Evolutionary conservation across 257 asterid species (phyloP), one percentile per base, ranked within the genome.

Genomic region (Gynochthodes officinalis): DNA sequence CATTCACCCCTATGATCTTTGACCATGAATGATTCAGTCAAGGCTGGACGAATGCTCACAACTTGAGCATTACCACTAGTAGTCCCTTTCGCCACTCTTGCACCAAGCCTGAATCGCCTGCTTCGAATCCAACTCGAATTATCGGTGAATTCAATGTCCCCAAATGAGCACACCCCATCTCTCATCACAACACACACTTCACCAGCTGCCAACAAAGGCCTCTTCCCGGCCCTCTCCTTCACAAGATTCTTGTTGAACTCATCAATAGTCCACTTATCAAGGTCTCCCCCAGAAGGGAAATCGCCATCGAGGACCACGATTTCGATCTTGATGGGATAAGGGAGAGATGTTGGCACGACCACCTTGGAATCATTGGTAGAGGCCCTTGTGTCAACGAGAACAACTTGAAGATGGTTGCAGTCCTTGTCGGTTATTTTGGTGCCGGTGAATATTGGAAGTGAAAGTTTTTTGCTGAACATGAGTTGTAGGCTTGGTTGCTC

Each of bases 1-100:
- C 97, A 60, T 79, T 90, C 93, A 4, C 96, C 96, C 6, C 97
- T 87, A 37, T 90, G 96, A 79, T 90, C 97, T 80, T 86, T 88
- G 72, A 90, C 96, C 15, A 79, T 79, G 69, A 90, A 90, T 0
- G 96, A 30, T 25, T 88, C 85, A 46, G 97, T 78, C 73, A 87
- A 78, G 46, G 93, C 97, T 67, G 84, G 88, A 28, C 79, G 76
- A 10, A 89, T 73, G 14, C 59, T 49, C n/a, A 60, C 78, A 2
- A 16, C 50, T 11, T 39, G 32, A 28, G 33, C 33, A 7, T 49
- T 37, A 7, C 32, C 11, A 30, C 62, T 30, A 10, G 49, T 28
- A 11, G 63, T n/a, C 58, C 58, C 77, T n/a, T 69, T 76, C 37
- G 73, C 86, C 40, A 84, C 89, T 64, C 84, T 84, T 8, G 90